Percentiles rank a stretch among this genome's conserved stretches.
Conservation (phyloP, 371 early-diverging fungal species). For the Capillidium rhysosporum region DNA sequence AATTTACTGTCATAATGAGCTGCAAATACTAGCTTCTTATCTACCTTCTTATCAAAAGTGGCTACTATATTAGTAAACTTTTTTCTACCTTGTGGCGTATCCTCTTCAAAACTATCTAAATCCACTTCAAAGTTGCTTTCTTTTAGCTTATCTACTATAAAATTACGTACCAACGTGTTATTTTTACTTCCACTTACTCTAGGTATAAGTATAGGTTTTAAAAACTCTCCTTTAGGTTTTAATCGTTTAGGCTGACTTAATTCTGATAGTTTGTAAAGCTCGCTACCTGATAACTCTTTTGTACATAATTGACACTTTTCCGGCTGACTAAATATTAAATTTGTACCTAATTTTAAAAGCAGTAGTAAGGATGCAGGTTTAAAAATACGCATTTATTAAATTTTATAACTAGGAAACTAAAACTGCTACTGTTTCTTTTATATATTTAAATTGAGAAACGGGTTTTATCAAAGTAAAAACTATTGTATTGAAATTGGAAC, state of each 20-base stretch:
- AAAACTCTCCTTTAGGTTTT: slow-evolving; percentile 21
- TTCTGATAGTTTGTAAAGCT: no score
- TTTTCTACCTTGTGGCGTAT: slow-evolving; percentile 54
- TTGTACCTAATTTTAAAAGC: no score
- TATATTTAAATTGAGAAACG: no score
- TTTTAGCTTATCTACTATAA: slow-evolving; percentile 37
- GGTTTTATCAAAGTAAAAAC: no score
- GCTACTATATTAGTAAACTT: slow-evolving; percentile 71
- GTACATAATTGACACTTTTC: no score
- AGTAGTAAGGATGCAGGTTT: no score
- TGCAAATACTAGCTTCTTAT: slow-evolving; percentile 53
- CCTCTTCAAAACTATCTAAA: slow-evolving; percentile 45
- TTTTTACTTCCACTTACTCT: slow-evolving; percentile 57
- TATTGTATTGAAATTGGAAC: no score
- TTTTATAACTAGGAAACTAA: no score
- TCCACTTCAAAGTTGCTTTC: slow-evolving; percentile 55
- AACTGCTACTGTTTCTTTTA: no score
- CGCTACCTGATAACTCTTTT: no score
- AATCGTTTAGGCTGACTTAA: slow-evolving; percentile 4
- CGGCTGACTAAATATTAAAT: no score
- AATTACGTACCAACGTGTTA: slow-evolving; percentile 40
- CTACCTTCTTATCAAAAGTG: slow-evolving; percentile 54
- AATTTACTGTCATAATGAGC: slow-evolving; percentile 87
- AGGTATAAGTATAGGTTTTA: slow-evolving; percentile 41
- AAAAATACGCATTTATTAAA: no score